Conservation (phyloP, 2,329 filamentous ascomycete species). For the Lomentospora prolificans region DNA sequence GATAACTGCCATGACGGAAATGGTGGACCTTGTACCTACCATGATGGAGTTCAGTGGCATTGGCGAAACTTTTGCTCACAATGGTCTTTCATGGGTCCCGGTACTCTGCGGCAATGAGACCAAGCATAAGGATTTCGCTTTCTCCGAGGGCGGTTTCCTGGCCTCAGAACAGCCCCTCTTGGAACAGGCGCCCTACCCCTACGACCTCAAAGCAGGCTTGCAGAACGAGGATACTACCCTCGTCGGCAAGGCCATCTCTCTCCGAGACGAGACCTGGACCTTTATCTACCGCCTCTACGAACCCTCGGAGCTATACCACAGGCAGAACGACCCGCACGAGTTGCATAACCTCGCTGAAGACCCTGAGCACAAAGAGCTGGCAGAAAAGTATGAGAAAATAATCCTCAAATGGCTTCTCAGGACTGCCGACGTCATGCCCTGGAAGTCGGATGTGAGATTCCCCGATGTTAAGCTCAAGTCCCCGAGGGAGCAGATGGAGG, state of each 20-base stretch:
- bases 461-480: slow-evolving; percentile 23
- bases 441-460: slow-evolving; percentile 23
- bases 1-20: slow-evolving; percentile 14
- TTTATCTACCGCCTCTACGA: slow-evolving; percentile 31
- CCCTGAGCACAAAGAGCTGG: slow-evolving; percentile 15
- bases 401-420: slow-evolving; percentile 28
- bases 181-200: slow-evolving; percentile 31
- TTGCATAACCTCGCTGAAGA: slow-evolving; percentile 26
- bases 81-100: neutral
- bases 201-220: slow-evolving; percentile 33
- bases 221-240: slow-evolving; percentile 33
- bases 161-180: slow-evolving; percentile 32
- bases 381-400: slow-evolving; percentile 18
- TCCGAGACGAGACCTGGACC: slow-evolving; percentile 27
- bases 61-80: slow-evolving; percentile 16
- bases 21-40: slow-evolving; percentile 29
- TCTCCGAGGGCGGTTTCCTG: slow-evolving; percentile 34
- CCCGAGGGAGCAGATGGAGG: slow-evolving; percentile 20
- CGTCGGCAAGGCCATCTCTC: slow-evolving; percentile 31
- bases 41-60: slow-evolving; percentile 28
- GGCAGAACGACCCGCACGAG: slow-evolving; percentile 25
- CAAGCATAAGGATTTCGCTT: slow-evolving; percentile 29
- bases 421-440: slow-evolving; percentile 25
- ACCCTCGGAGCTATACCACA: slow-evolving; percentile 31
- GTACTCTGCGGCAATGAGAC: neutral